These are phyloP conservation scores for Xylaria scruposa DNA, from an alignment of 495 filamentous ascomycete species.

Conservation along the genomic window DNA sequence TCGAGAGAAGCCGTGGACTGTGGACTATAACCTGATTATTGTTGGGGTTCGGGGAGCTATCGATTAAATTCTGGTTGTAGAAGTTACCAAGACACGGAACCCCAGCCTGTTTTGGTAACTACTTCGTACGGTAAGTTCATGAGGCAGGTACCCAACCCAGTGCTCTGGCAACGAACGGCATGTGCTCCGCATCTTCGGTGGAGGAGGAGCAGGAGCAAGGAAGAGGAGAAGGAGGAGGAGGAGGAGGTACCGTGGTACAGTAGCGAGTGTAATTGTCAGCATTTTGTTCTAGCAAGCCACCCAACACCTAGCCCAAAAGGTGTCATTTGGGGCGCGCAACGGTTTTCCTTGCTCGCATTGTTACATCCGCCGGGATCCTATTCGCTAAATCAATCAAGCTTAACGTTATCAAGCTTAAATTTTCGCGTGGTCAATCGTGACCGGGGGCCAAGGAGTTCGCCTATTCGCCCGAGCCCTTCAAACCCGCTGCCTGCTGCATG, in stretches of 20 bases:
- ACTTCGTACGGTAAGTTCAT: not conserved
- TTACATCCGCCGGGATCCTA: slow-evolving; percentile 23
- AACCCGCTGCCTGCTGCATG: slow-evolving; percentile 3
- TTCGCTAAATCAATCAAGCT: slow-evolving; percentile 21
- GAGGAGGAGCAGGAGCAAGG: too few species aligned
- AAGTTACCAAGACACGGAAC: slow-evolving; percentile 8
- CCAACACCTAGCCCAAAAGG: not conserved
- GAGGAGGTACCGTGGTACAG: too few species aligned
- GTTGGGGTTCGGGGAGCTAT: not conserved
- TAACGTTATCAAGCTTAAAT: slow-evolving; percentile 26
- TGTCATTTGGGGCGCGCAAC: slow-evolving; percentile 21
- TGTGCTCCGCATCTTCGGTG: slow-evolving; percentile 5
- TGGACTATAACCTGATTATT: not conserved
- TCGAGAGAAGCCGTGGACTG: not conserved
- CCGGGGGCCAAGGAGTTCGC: not conserved
- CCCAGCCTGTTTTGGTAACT: not conserved
- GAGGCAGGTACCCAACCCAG: not conserved
- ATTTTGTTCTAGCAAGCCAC: slow-evolving; percentile 4
- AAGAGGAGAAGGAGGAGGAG: too few species aligned
- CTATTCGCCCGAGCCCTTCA: not conserved
- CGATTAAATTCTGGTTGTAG: not conserved
- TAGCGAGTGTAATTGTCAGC: slow-evolving; percentile 20
- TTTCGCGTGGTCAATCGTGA: slow-evolving; percentile 20
- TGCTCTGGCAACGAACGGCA: slow-evolving; percentile 12
- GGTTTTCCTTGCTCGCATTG: slow-evolving; percentile 13